Percentiles rank a stretch among this genome's conserved stretches.
These are phyloP conservation scores for Coelastrella sp. DNA, from an alignment of 139 green algal species.

Conservation along the genomic window DNA sequence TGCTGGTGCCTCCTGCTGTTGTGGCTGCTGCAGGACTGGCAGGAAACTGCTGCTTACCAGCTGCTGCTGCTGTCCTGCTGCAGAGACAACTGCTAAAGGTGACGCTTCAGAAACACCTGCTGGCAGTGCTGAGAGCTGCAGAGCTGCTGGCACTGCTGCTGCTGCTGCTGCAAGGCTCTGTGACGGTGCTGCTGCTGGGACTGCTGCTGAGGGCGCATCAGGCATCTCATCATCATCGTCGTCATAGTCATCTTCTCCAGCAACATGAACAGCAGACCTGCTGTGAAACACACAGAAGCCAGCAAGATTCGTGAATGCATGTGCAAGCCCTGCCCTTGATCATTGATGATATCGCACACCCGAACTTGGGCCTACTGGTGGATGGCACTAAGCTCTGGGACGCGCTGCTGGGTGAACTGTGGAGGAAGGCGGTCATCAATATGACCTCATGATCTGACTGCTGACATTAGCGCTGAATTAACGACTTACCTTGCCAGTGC, in stretches of 20 bases:
- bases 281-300: neutral
- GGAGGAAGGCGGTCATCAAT: no score
- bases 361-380: no score
- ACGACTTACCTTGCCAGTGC: neutral
- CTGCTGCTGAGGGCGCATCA: slow-evolving; percentile 18
- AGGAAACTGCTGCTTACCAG: neutral
- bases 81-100: neutral
- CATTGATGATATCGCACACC: no score
- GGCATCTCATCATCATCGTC: slow-evolving; percentile 11
- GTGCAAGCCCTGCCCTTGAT: no score
- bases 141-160: slow-evolving; percentile 20
- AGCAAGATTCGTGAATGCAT: no score
- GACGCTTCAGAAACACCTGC: neutral
- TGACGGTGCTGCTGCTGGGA: neutral
- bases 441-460: no score
- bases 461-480: no score
- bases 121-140: neutral
- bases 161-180: neutral
- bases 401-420: no score
- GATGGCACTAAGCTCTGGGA: no score
- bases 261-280: neutral
- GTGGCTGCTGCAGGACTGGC: slow-evolving; percentile 19
- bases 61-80: neutral
- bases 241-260: slow-evolving; percentile 49
- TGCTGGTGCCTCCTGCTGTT: neutral